Base-by-base conservation (phyloP, 1,284 basidiomycete genomes). In the Moesziomyces sp. region DNA sequence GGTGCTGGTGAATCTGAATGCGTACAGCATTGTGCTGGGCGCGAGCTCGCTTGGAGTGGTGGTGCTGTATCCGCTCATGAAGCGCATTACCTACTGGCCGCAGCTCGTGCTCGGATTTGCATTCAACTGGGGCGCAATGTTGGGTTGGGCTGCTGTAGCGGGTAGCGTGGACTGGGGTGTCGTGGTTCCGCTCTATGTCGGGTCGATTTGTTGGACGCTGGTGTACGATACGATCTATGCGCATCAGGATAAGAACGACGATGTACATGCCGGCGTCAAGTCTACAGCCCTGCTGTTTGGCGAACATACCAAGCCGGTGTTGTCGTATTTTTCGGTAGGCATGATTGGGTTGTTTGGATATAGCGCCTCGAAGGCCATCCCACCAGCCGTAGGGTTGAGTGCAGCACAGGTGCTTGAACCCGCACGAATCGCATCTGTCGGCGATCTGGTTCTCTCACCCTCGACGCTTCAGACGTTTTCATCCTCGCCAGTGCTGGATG, bases 211-310 rank as follows among this genome's bases (percentile, higher is more conserved):
- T 77, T 99, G 95, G 94, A 97, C 95, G 52, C 88, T 99, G 56
- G 92, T 95, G 1, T 99, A 99, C 82, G 97, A 99, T 81, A 97
- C 91, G 51, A 96, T 99, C 76, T 99, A 99, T 81, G 97, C 97
- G 3, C 97, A 99, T 85, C 96, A 97, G 91, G 97, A 99, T 86
- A 99, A 98, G 86, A 85, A 79, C 8, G 97, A 99, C 86, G 97
- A 99, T 81, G 87, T 93, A 43, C 87, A 88, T 51, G 93, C 90
- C 19, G 94, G 93, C 23, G 96, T 99, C 82, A 93, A 92, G 73
- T 96, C 93, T 10, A 99, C 95, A 2, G 97, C 97, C 0, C 87
- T 99, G 49, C 88, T 97, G 45, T 98, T 99, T 84, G 80, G 72
- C 4, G 69, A 90, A 35, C 86, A 89, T 46, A 92, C 94, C 0